These are phyloP conservation scores for Kodamaea hsintzibuensis DNA, from an alignment of 805 yeast genomes.

Conservation along the genomic window DNA sequence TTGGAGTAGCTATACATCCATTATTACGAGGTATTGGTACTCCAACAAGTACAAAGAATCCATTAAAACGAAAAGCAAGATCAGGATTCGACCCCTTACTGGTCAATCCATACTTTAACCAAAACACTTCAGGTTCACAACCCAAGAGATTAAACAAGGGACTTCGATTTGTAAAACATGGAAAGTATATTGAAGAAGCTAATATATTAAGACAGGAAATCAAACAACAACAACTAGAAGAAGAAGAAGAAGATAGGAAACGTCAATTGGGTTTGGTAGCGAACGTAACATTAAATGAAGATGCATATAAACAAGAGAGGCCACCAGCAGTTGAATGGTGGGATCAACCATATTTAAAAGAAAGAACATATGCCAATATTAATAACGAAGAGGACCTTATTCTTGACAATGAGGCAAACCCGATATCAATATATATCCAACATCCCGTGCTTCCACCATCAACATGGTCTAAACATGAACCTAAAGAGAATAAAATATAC, in stretches of 20 bases:
- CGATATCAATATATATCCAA: conserved; percentile 71
- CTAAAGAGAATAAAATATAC: conserved; percentile 48
- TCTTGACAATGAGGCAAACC: conserved; percentile 41
- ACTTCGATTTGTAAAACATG: conserved; percentile 57
- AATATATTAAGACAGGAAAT: conserved; percentile 47
- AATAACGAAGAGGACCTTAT: conserved; percentile 25
- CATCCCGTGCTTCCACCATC: conserved; percentile 74
- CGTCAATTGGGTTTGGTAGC: conserved; percentile 48
- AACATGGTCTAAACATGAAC: conserved; percentile 53
- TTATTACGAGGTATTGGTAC: conserved; percentile 28
- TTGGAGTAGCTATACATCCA: conserved; percentile 40
- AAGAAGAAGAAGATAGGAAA: conserved; percentile 16
- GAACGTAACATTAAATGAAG: conserved; percentile 56
- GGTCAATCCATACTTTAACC: conserved; percentile 41
- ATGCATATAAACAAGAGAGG: conserved; percentile 41
- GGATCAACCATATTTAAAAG: conserved; percentile 63
- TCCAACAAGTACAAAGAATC: conserved; percentile 28
- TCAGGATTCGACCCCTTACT: conserved; percentile 34
- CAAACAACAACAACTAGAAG: conserved; percentile 22
- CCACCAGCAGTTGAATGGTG: conserved; percentile 88
- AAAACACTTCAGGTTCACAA: conserved; percentile 9
- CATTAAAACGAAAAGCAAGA: conserved; percentile 28
- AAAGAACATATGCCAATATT: conserved; percentile 37
- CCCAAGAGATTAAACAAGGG: conserved; percentile 27
- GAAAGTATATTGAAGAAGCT: conserved; percentile 61